Evolutionary conservation across 108 stramenopile genomes (phyloP).

Genomic region (Epithemia pelagica): DNA sequence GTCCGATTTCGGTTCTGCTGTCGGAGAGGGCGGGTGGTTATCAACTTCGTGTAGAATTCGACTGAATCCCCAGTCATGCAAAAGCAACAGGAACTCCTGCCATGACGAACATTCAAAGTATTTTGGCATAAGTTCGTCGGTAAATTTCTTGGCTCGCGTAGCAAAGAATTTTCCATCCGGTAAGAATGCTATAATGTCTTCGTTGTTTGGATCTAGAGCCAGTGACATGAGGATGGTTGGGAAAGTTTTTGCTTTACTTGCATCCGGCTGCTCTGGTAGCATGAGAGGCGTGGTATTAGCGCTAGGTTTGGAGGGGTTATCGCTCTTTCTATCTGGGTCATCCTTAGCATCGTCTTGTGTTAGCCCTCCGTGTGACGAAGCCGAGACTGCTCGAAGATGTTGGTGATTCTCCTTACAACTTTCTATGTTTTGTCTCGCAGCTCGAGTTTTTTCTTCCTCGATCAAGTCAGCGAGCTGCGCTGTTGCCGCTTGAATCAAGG

Average conservation of each 20-base stretch:
- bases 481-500: slow-evolving; percentile 48
- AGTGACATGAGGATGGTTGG: slow-evolving; percentile 37
- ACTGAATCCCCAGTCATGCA: slow-evolving; percentile 34
- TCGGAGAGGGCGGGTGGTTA: background rate
- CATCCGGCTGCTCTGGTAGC: slow-evolving; percentile 7
- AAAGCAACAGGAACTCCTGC: slow-evolving; percentile 29
- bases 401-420: background rate
- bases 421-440: background rate
- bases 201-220: slow-evolving; percentile 29
- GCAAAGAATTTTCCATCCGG: slow-evolving; percentile 64
- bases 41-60: slow-evolving; percentile 14
- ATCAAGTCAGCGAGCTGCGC: slow-evolving; percentile 28
- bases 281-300: slow-evolving; percentile 3
- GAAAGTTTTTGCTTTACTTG: slow-evolving; percentile 15
- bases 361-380: background rate
- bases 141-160: slow-evolving; percentile 54
- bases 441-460: slow-evolving; percentile 8
- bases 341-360: background rate
- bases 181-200: slow-evolving; percentile 50
- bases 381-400: background rate
- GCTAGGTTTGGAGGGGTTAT: background rate
- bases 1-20: background rate
- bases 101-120: slow-evolving; percentile 44
- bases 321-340: background rate
- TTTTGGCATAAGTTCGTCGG: slow-evolving; percentile 46